These are phyloP conservation scores for Neonectria sp. DNA, from an alignment of 2,329 filamentous ascomycete genomes.

Conservation along the genomic window DNA sequence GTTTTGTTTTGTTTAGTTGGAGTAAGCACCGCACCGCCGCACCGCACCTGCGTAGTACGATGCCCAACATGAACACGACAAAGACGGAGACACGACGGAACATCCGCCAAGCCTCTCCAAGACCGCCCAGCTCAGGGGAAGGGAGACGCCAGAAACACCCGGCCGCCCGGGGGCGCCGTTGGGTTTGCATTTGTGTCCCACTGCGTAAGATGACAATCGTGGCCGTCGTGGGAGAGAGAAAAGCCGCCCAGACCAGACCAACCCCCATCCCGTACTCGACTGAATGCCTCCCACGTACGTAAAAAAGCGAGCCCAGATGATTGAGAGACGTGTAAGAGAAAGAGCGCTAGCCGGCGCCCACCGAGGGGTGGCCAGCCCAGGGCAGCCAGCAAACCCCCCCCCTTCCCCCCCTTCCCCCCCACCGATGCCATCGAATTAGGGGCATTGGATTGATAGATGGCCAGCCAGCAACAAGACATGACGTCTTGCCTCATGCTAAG, in stretches of 20 bases:
- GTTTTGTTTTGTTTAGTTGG: background rate
- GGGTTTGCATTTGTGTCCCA: background rate
- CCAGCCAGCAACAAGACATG: slow-evolving; percentile 4
- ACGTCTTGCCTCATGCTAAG: slow-evolving; percentile 12
- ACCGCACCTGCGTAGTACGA: background rate
- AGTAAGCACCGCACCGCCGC: background rate
- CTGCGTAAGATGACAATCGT: background rate
- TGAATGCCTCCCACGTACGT: background rate
- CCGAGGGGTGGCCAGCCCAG: no score
- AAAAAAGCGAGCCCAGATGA: background rate
- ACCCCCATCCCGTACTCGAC: background rate
- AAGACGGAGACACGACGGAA: background rate
- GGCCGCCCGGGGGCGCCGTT: slow-evolving; percentile 4
- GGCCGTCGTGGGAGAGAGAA: background rate
- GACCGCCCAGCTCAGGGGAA: background rate
- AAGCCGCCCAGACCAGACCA: background rate
- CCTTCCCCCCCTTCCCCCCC: no score
- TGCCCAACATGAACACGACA: background rate
- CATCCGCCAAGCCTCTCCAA: background rate
- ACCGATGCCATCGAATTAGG: background rate
- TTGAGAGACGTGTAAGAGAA: background rate
- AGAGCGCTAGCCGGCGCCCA: background rate
- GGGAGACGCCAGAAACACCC: background rate
- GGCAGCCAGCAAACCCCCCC: background rate
- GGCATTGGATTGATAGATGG: background rate